A percentile compares a stretch with the other conserved stretches of the same genome.
phyloP scores from a whole-genome alignment of 1,139 yeast genomes.

The Meyerozyma athensensis region DNA sequence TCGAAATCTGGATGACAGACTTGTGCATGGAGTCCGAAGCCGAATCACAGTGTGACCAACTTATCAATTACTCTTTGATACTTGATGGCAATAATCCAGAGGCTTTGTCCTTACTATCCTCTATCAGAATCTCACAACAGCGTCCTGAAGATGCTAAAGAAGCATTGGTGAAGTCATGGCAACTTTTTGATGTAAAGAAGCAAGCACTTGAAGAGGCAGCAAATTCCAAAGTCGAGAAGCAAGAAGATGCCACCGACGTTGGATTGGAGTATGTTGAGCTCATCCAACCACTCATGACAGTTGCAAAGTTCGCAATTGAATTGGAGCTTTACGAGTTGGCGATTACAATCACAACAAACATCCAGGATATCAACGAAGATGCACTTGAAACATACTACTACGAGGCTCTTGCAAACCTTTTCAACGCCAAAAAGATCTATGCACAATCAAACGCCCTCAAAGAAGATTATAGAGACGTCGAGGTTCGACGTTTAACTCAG shows the following conservation, averaged over 20 bases:
- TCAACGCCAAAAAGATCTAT: constrained; percentile 46
- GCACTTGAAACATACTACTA: constrained; percentile 75
- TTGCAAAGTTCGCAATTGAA: constrained; percentile 74
- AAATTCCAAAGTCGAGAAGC: constrained; percentile 10
- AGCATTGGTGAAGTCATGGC: constrained; percentile 74
- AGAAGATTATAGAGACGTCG: constrained; percentile 48
- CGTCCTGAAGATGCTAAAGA: constrained; percentile 64
- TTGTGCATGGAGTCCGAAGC: constrained; percentile 92
- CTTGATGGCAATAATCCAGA: constrained; percentile 67
- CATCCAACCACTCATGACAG: constrained; percentile 62
- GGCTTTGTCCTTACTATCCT: constrained; percentile 76
- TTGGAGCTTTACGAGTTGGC: constrained; percentile 67
- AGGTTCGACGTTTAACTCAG: constrained; percentile 20
- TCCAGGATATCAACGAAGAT: constrained; percentile 78
- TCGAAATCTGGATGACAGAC: constrained; percentile 99
- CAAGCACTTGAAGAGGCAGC: constrained; percentile 45
- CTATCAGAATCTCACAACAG: constrained; percentile 88
- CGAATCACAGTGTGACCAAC: constrained; percentile 70
- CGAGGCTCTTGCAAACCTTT: constrained; percentile 71
- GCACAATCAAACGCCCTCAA: constrained; percentile 15
- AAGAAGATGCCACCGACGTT: constrained; percentile 30
- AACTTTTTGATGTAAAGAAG: constrained; percentile 52
- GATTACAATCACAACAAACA: constrained; percentile 51
- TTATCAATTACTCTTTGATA: constrained; percentile 61
- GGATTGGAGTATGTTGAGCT: constrained; percentile 57